A percentile compares a stretch with the other conserved stretches of the same genome.
phyloP scores from a whole-genome alignment of 768 basidiomycete genomes.

The Trametes cubensis region DNA sequence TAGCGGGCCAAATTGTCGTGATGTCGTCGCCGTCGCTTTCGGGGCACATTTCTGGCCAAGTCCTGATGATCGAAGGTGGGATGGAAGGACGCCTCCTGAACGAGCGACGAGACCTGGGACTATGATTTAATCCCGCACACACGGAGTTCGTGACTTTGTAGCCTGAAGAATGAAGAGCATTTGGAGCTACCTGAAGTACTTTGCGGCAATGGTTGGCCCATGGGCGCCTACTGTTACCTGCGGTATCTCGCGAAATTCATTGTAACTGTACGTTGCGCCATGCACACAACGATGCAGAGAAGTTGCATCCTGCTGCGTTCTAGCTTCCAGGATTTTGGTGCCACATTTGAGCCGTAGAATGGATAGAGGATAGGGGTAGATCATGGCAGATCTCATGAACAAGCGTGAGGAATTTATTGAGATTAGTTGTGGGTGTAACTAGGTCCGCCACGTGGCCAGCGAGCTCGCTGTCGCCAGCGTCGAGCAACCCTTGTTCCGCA shows the following conservation, averaged over 20 bases:
- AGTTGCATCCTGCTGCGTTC: neutral
- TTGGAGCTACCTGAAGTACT: too few species aligned
- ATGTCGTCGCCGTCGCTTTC: conserved; percentile 63
- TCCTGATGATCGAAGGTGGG: conserved; percentile 72
- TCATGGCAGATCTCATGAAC: neutral
- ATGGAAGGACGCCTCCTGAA: conserved; percentile 74
- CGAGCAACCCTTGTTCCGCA: conserved; percentile 17
- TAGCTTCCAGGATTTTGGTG: neutral
- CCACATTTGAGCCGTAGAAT: conserved; percentile 1
- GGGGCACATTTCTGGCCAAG: conserved; percentile 72
- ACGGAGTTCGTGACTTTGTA: too few species aligned
- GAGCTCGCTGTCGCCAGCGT: conserved; percentile 15
- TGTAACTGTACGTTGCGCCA: too few species aligned
- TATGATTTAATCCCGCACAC: conserved; percentile 7
- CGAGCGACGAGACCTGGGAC: conserved; percentile 38
- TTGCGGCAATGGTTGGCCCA: too few species aligned
- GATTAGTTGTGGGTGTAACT: conserved; percentile 19
- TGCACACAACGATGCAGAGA: neutral
- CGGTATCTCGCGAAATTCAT: too few species aligned
- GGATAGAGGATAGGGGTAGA: neutral
- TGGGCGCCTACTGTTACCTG: too few species aligned
- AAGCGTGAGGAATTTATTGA: conserved; percentile 1
- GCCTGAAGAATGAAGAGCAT: too few species aligned
- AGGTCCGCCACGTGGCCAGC: conserved; percentile 20
- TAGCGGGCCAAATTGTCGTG: conserved; percentile 65